phyloP scores from a whole-genome alignment of 352 stramenopile species.

The Peronosclerospora sorghi region DNA sequence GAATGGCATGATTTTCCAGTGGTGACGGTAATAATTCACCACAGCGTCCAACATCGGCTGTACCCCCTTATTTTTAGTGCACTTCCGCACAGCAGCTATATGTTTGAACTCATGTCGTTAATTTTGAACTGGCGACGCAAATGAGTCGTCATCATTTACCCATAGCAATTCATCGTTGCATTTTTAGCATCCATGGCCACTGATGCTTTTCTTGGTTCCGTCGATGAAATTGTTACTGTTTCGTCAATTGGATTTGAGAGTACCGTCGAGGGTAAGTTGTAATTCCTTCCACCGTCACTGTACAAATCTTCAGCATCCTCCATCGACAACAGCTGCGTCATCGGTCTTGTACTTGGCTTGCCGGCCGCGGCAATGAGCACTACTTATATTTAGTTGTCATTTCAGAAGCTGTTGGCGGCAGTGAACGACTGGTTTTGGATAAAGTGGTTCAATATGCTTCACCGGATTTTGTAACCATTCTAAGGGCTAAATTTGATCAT shows the following conservation, averaged over 20 bases:
- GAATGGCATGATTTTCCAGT: slow-evolving; percentile 71
- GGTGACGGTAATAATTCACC: slow-evolving; percentile 93
- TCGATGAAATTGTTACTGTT: slow-evolving; percentile 3
- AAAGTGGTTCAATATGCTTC: too few relatives aligned
- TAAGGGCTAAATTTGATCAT: too few relatives aligned
- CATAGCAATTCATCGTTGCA: slow-evolving; percentile 31
- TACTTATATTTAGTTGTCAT: too few relatives aligned
- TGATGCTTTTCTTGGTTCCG: not conserved
- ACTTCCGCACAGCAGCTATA: slow-evolving; percentile 46
- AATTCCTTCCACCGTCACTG: slow-evolving; percentile 59
- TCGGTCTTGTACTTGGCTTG: slow-evolving; percentile 6
- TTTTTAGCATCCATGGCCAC: slow-evolving; percentile 4
- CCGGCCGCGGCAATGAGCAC: not conserved
- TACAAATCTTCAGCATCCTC: slow-evolving; percentile 55
- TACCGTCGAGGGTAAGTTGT: slow-evolving; percentile 57
- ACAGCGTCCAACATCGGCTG: slow-evolving; percentile 97
- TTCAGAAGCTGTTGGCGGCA: too few relatives aligned
- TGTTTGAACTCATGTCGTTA: too few relatives aligned
- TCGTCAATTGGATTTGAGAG: slow-evolving; percentile 33
- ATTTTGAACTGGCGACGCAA: too few relatives aligned
- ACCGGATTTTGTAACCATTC: too few relatives aligned
- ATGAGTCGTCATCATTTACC: slow-evolving; percentile 29
- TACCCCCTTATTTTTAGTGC: slow-evolving; percentile 85
- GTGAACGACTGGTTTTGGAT: too few relatives aligned
- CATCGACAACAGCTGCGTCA: slow-evolving; percentile 68